Percentiles rank a stretch among this genome's conserved stretches.
Evolutionary conservation across 179 eudicot genomes (phyloP).

Genomic region (Silene noctiflora): DNA sequence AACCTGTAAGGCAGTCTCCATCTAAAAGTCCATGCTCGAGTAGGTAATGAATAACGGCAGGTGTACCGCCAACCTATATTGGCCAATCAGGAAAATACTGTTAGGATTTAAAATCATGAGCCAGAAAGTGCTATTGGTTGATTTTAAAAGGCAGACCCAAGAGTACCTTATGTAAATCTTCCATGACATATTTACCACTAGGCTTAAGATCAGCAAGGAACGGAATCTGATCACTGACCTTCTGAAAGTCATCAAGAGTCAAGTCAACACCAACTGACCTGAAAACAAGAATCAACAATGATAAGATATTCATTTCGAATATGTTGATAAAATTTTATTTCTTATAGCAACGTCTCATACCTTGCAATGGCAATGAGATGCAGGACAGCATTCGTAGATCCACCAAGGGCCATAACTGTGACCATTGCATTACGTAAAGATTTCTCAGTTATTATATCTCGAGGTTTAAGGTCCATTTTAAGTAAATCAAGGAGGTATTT

Average conservation of each 20-base stretch:
- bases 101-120: background rate
- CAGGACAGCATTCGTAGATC: slow-evolving; percentile 94
- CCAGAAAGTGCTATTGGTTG: background rate
- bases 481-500: slow-evolving; percentile 75
- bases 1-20: slow-evolving; percentile 97
- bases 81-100: background rate
- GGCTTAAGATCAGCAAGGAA: slow-evolving; percentile 99
- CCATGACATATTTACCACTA: slow-evolving; percentile 98
- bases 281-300: slow-evolving; percentile 22
- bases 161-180: slow-evolving; percentile 88
- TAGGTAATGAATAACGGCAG: slow-evolving; percentile 76
- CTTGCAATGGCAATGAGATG: slow-evolving; percentile 96
- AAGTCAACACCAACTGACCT: slow-evolving; percentile 84
- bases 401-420: slow-evolving; percentile 92
- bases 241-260: slow-evolving; percentile 88
- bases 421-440: slow-evolving; percentile 91
- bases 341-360: slow-evolving; percentile 32
- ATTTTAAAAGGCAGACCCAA: background rate
- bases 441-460: slow-evolving; percentile 85
- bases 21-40: slow-evolving; percentile 78
- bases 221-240: slow-evolving; percentile 85
- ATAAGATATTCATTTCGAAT: slow-evolving; percentile 8
- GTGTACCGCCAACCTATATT: slow-evolving; percentile 87
- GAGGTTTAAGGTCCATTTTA: slow-evolving; percentile 89
- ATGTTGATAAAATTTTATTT: background rate